phyloP scores from a whole-genome alignment of 805 yeast species.

The Lipomyces lipofer region DNA sequence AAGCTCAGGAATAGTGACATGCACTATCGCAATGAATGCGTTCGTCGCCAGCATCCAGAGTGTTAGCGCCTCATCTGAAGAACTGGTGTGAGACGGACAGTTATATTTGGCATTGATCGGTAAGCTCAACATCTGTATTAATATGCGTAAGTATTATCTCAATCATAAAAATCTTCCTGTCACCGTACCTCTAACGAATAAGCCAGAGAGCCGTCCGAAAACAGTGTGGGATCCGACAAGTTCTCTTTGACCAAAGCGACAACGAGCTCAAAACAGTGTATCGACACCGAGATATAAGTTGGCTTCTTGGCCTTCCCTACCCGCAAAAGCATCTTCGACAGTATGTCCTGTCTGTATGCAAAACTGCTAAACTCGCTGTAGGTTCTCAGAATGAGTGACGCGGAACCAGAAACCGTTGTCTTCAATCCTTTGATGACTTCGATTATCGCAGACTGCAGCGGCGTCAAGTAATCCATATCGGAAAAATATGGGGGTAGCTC shows the following conservation, averaged over 20 bases:
- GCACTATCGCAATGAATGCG: conserved; percentile 24
- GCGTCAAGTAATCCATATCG: conserved; percentile 60
- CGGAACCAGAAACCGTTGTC: conserved; percentile 10
- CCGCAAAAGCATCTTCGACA: conserved; percentile 10
- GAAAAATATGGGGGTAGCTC: conserved; percentile 57
- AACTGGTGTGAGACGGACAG: conserved; percentile 15
- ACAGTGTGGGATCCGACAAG: conserved; percentile 5
- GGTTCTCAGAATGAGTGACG: conserved; percentile 19
- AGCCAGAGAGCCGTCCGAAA: conserved; percentile 30
- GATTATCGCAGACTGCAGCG: conserved; percentile 62
- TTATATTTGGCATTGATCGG: conserved; percentile 29
- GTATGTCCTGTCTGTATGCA: conserved; percentile 19
- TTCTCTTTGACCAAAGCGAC: conserved; percentile 7
- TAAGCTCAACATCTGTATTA: conserved; percentile 18
- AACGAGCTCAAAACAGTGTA: conserved; percentile 17
- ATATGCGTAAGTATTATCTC: no score
- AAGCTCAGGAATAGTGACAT: conserved; percentile 39
- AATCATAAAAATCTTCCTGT: no score
- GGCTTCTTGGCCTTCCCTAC: conserved; percentile 19
- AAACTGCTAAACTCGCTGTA: conserved; percentile 28
- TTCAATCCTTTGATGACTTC: conserved; percentile 44
- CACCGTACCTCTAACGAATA: conserved; percentile 23
- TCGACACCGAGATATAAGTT: conserved; percentile 25
- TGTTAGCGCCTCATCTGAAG: conserved; percentile 8
- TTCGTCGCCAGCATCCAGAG: conserved; percentile 31